Conservation (phyloP, 208 protist species). For the Leptomonas pyrrhocoris region DNA sequence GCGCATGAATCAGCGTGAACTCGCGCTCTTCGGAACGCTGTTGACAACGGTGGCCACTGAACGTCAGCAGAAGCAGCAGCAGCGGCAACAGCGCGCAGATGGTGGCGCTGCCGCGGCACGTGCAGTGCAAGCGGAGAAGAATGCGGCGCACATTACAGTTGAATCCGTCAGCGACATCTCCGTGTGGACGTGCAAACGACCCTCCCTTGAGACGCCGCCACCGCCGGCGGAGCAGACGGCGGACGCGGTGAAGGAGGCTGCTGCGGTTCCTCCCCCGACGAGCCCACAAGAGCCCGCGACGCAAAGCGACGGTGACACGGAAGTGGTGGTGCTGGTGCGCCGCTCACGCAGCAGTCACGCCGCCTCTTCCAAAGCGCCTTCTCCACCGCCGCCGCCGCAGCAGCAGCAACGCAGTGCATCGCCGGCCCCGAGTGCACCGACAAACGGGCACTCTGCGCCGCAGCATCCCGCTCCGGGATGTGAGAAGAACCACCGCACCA, state of each 20-base stretch:
- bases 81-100: not conserved
- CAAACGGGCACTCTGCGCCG: not conserved
- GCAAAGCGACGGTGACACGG: not conserved
- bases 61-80: conserved; percentile 20
- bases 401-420: conserved; percentile 4
- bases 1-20: conserved; percentile 29
- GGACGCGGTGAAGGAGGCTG: not conserved
- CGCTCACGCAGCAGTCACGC: conserved; percentile 28
- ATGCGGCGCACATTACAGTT: not conserved
- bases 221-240: not conserved
- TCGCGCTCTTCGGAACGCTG: conserved; percentile 29
- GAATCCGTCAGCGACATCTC: conserved; percentile 19
- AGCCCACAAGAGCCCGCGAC: not conserved
- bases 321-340: conserved; percentile 28
- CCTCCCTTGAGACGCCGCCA: not conserved
- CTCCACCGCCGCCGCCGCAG: not conserved
- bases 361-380: not conserved
- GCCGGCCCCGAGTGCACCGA: not conserved
- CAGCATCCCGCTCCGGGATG: not conserved
- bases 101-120: not conserved
- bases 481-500: not conserved
- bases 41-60: conserved; percentile 26
- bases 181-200: conserved; percentile 29
- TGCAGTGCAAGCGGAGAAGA: not conserved
- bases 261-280: not conserved